These are phyloP conservation scores for Taphrina communis DNA, from an alignment of 1,139 yeast species.

Conservation along the genomic window DNA sequence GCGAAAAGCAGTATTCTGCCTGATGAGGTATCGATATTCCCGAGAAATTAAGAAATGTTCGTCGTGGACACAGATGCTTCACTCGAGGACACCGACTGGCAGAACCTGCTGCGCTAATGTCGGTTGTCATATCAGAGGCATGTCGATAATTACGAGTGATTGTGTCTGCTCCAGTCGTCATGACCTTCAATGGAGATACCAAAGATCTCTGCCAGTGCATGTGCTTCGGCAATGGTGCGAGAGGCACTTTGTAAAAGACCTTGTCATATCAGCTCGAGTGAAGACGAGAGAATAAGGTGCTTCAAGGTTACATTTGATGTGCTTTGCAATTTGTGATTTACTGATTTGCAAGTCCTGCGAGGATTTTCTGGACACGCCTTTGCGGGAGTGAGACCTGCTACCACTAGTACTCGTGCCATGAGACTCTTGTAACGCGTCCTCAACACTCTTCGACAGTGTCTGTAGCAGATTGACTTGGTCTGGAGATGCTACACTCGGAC, in stretches of 20 bases:
- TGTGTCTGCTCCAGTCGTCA: background rate
- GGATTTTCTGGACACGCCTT: background rate
- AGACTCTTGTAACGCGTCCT: conserved; percentile 2
- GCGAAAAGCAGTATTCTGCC: background rate
- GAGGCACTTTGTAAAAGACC: background rate
- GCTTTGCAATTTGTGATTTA: conserved; percentile 7
- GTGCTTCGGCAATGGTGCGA: background rate
- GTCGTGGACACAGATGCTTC: background rate
- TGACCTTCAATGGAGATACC: background rate
- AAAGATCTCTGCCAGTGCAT: conserved; percentile 12
- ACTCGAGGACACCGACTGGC: background rate
- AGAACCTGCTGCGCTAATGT: background rate
- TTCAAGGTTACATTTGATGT: background rate
- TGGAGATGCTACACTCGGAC: conserved; percentile 7
- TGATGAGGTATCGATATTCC: background rate
- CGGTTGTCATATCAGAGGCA: background rate
- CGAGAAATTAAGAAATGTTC: background rate
- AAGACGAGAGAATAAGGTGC: background rate
- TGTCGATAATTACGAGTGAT: background rate
- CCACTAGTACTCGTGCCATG: background rate
- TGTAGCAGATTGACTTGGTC: conserved; percentile 9
- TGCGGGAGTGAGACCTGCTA: background rate
- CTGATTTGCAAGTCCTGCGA: conserved; percentile 5
- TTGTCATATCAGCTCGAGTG: background rate
- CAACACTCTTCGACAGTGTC: conserved; percentile 7